Conservation (phyloP, 2,329 filamentous ascomycete species). For the Penicillium concentricum region DNA sequence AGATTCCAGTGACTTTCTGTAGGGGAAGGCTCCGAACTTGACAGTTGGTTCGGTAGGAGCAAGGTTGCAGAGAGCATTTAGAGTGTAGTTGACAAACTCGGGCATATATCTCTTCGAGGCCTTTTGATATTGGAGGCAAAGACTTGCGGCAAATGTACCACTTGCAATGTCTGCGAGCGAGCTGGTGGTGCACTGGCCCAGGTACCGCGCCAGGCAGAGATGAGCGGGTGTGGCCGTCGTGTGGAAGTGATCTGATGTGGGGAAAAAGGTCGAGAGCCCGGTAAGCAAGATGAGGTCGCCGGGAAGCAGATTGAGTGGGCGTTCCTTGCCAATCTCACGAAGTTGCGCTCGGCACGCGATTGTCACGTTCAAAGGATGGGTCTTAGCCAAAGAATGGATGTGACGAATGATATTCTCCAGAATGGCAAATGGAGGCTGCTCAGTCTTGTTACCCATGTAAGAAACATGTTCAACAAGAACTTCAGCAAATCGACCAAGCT, state of each 20-base stretch:
- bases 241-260: constrained; percentile 96
- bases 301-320: constrained; percentile 52
- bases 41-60: constrained; percentile 55
- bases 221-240: constrained; percentile 88
- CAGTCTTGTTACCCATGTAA: constrained; percentile 53
- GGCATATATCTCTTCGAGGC: constrained; percentile 85
- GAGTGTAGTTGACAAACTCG: constrained; percentile 77
- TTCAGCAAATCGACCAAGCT: constrained; percentile 59
- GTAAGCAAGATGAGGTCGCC: constrained; percentile 83
- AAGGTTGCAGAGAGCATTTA: constrained; percentile 70
- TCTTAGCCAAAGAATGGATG: constrained; percentile 87
- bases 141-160: constrained; percentile 75
- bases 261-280: constrained; percentile 80
- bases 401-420: constrained; percentile 83
- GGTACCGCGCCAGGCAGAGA: constrained; percentile 77
- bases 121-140: constrained; percentile 78
- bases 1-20: constrained; percentile 55
- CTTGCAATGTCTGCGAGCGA: constrained; percentile 65
- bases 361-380: constrained; percentile 74
- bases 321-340: constrained; percentile 52
- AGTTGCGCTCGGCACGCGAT: constrained; percentile 76
- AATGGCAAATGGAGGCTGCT: constrained; percentile 61
- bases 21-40: constrained; percentile 58
- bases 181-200: constrained; percentile 72
- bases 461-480: constrained; percentile 57